These are phyloP conservation scores for Nitzschia sp. DNA, from an alignment of 108 stramenopile genomes.

Conservation along the genomic window DNA sequence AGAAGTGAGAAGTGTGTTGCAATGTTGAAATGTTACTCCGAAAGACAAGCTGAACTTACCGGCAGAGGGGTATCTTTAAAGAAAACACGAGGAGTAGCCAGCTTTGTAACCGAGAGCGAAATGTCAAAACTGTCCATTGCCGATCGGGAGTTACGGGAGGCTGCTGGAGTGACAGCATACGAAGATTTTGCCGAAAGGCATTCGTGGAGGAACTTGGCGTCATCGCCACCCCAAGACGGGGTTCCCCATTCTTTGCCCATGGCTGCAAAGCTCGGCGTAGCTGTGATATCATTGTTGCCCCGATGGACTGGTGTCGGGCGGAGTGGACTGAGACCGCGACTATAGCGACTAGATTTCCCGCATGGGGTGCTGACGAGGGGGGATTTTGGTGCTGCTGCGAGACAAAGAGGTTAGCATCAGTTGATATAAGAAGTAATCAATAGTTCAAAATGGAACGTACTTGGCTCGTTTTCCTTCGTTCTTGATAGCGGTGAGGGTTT, in stretches of 20 bases:
- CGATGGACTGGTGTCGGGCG: constrained; percentile 30
- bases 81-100: constrained; percentile 34
- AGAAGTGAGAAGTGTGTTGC: background rate
- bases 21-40: background rate
- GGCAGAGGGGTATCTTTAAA: constrained; percentile 28
- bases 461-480: constrained; percentile 3
- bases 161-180: constrained; percentile 20
- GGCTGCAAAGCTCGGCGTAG: constrained; percentile 5
- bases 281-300: background rate
- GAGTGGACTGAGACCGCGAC: constrained; percentile 20
- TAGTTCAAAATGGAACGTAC: background rate
- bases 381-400: background rate
- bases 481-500: constrained; percentile 24
- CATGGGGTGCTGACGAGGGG: constrained; percentile 19
- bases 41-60: background rate
- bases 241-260: constrained; percentile 19
- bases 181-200: constrained; percentile 12
- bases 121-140: background rate
- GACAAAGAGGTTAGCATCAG: background rate
- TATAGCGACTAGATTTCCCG: constrained; percentile 1
- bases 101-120: background rate
- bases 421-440: background rate
- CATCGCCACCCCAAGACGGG: constrained; percentile 38
- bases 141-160: background rate
- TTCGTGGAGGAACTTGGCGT: constrained; percentile 34